Evolutionary conservation across 2,329 filamentous ascomycete genomes (phyloP).

Genomic region (Trichophyton verrucosum): DNA sequence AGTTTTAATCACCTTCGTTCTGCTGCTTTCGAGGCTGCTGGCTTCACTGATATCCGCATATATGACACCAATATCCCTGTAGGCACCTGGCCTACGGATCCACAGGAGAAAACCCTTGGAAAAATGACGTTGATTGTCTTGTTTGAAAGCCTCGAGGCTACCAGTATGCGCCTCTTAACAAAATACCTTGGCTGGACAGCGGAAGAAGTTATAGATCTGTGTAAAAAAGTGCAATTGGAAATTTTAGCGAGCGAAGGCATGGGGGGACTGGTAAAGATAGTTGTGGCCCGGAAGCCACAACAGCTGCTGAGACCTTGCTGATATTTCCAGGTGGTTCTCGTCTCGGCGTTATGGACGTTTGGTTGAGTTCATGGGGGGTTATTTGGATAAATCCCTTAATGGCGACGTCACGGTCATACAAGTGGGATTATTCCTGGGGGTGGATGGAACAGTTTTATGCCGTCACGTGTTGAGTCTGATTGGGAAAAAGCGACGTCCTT

Average conservation of each 20-base stretch:
- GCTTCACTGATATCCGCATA: conserved; percentile 33
- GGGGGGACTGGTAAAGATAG: conserved; percentile 19
- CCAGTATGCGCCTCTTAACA: conserved; percentile 27
- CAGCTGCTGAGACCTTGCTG: not conserved
- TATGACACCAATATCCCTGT: conserved; percentile 29
- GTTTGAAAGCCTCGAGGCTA: conserved; percentile 31
- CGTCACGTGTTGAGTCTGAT: not conserved
- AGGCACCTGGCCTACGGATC: conserved; percentile 27
- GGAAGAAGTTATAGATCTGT: conserved; percentile 25
- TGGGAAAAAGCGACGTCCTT: not conserved
- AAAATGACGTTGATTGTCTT: conserved; percentile 32
- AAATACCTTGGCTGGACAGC: conserved; percentile 22
- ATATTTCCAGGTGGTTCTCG: not conserved
- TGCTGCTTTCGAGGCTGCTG: conserved; percentile 29
- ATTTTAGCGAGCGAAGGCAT: conserved; percentile 20
- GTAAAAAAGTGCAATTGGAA: conserved; percentile 28
- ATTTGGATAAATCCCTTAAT: too few relatives aligned
- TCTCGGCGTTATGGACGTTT: not conserved
- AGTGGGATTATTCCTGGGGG: too few relatives aligned
- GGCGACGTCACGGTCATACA: too few relatives aligned
- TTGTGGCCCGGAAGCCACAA: conserved; percentile 21
- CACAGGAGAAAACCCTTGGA: conserved; percentile 25
- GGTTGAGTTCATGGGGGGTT: too few relatives aligned
- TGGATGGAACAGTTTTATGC: not conserved
- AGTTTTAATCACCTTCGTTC: conserved; percentile 33